Percentiles rank a stretch among this genome's conserved stretches.
These are phyloP conservation scores for Cercospora citrullina DNA, from an alignment of 2,329 filamentous ascomycete genomes.

Conservation along the genomic window DNA sequence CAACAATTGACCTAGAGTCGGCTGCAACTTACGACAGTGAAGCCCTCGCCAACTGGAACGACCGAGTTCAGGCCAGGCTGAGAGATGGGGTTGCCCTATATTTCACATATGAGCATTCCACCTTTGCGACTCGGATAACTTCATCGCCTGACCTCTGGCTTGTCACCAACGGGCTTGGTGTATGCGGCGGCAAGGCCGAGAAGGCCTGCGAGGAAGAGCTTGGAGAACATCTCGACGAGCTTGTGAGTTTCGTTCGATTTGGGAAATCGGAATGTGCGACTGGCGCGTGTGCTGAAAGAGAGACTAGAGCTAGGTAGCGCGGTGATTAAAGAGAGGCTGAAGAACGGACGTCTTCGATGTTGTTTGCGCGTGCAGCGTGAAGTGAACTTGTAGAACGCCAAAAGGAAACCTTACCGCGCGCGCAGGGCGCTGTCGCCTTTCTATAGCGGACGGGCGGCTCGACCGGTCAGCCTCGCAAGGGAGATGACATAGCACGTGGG, in stretches of 20 bases:
- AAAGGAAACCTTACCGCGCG: background rate
- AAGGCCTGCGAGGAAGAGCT: conserved; percentile 56
- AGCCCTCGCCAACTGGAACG: conserved; percentile 58
- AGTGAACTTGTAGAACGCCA: conserved; percentile 10
- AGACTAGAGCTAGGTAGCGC: conserved; percentile 36
- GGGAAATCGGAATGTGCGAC: background rate
- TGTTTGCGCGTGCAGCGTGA: conserved; percentile 16
- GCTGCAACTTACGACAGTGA: conserved; percentile 37
- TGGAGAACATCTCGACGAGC: conserved; percentile 38
- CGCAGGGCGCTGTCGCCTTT: conserved; percentile 2
- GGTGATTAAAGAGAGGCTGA: conserved; percentile 34
- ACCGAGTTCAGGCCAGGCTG: conserved; percentile 53
- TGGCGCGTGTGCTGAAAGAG: conserved; percentile 22
- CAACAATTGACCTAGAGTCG: background rate
- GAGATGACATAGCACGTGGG: background rate
- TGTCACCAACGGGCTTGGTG: conserved; percentile 36
- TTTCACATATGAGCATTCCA: conserved; percentile 6
- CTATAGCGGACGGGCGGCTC: conserved; percentile 8
- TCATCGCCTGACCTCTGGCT: conserved; percentile 27
- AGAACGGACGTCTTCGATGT: conserved; percentile 27
- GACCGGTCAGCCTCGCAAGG: background rate
- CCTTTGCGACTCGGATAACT: background rate
- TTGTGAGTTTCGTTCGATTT: conserved; percentile 9
- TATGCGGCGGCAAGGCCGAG: conserved; percentile 50
- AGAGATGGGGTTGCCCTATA: conserved; percentile 56